phyloP scores from a whole-genome alignment of 257 asterid species.

The Salvia splendens region DNA sequence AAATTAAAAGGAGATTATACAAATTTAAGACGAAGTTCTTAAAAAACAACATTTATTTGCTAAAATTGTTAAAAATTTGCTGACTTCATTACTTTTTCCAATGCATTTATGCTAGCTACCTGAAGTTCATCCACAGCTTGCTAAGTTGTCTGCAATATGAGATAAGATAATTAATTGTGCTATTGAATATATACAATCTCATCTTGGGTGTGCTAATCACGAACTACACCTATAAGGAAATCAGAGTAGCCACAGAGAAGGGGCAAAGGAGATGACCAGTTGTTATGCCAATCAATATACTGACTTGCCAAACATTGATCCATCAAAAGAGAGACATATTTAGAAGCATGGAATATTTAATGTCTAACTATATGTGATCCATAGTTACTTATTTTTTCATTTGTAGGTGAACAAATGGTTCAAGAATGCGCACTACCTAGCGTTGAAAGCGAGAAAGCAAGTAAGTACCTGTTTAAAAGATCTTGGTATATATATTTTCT shows the following conservation, averaged over 20 bases:
- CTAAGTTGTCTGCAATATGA: background rate
- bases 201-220: background rate
- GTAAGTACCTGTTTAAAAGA: constrained; percentile 26
- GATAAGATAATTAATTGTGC: background rate
- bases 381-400: constrained; percentile 26
- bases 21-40: too few relatives aligned
- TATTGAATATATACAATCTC: too few relatives aligned
- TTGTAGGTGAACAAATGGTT: constrained; percentile 98
- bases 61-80: constrained; percentile 5
- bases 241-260: constrained; percentile 1
- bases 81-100: background rate
- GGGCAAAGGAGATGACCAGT: background rate
- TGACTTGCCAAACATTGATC: constrained; percentile 5
- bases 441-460: constrained; percentile 91
- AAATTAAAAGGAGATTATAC: constrained; percentile 18
- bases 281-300: constrained; percentile 2
- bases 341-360: background rate
- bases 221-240: background rate
- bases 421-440: constrained; percentile 93
- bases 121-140: constrained; percentile 16
- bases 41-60: too few relatives aligned
- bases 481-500: constrained; percentile 9
- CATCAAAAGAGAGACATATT: constrained; percentile 6
- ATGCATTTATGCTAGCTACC: constrained; percentile 12
- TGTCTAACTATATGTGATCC: constrained; percentile 15